phyloP scores from a whole-genome alignment of 2,329 filamentous ascomycete genomes.

The Bisporella sp. region DNA sequence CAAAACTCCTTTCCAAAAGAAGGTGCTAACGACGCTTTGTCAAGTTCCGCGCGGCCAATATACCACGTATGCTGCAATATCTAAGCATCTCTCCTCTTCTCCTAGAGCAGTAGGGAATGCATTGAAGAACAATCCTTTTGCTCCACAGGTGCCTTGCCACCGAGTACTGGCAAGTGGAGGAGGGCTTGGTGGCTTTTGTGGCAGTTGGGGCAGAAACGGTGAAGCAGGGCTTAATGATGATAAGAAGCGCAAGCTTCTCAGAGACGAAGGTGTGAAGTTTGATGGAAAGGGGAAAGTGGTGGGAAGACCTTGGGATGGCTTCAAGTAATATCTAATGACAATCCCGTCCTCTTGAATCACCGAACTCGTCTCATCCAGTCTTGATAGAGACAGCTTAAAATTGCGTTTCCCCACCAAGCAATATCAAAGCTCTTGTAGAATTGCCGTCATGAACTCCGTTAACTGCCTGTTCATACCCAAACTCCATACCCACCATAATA shows the following conservation, averaged over 20 bases:
- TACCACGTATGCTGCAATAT: constrained; percentile 71
- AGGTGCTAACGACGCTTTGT: constrained; percentile 64
- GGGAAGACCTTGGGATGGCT: constrained; percentile 32
- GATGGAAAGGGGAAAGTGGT: constrained; percentile 52
- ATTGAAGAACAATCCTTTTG: constrained; percentile 72
- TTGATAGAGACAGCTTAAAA: not conserved
- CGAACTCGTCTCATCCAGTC: too few species aligned
- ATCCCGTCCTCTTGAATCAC: too few species aligned
- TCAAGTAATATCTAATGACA: constrained; percentile 5
- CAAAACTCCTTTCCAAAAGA: constrained; percentile 49
- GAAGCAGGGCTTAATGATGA: constrained; percentile 56
- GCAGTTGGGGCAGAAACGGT: constrained; percentile 54
- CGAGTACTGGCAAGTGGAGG: constrained; percentile 70
- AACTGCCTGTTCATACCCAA: too few species aligned
- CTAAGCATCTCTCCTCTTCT: constrained; percentile 60
- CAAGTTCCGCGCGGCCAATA: constrained; percentile 71
- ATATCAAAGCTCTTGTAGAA: too few species aligned
- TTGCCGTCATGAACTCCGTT: too few species aligned
- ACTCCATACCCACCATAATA: not conserved
- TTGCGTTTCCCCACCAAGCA: not conserved
- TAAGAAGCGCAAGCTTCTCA: constrained; percentile 51
- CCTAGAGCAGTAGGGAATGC: constrained; percentile 74
- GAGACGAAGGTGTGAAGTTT: constrained; percentile 57
- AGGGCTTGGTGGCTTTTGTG: constrained; percentile 65
- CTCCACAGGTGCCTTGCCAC: constrained; percentile 75